Evolutionary conservation across 2,329 filamentous ascomycete species (phyloP).

Genomic region (Verticillium longisporum): DNA sequence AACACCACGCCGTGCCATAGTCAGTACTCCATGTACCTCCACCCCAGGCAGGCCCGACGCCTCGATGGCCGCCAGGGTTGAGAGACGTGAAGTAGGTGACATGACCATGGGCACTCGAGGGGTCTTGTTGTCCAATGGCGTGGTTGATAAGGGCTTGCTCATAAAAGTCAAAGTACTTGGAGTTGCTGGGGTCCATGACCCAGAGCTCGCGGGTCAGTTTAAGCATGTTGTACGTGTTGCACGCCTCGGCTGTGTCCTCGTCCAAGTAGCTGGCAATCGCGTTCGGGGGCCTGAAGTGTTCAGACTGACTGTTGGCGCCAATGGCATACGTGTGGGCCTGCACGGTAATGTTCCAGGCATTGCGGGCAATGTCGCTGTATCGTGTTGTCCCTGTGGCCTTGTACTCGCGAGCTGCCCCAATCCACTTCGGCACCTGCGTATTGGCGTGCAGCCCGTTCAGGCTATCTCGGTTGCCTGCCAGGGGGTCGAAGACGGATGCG

Average conservation of each 20-base stretch:
- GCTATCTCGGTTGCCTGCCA: constrained; percentile 35
- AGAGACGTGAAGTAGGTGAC: constrained; percentile 47
- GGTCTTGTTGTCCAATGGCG: constrained; percentile 41
- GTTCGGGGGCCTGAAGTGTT: constrained; percentile 41
- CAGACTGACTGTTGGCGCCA: constrained; percentile 45
- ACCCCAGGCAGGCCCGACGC: constrained; percentile 45
- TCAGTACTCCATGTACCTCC: constrained; percentile 48
- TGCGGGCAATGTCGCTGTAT: constrained; percentile 40
- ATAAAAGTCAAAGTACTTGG: constrained; percentile 46
- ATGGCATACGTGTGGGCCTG: constrained; percentile 43
- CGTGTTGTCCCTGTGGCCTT: constrained; percentile 35
- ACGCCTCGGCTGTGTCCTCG: constrained; percentile 41
- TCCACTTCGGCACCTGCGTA: constrained; percentile 47
- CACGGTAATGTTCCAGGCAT: constrained; percentile 41
- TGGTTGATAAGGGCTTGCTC: constrained; percentile 44
- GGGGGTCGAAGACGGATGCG: constrained; percentile 35
- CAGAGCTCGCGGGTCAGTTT: constrained; percentile 47
- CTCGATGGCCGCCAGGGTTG: constrained; percentile 37
- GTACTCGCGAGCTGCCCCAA: constrained; percentile 41
- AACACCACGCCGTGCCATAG: constrained; percentile 47
- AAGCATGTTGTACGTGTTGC: constrained; percentile 52
- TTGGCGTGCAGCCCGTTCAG: constrained; percentile 44
- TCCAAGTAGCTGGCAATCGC: constrained; percentile 36
- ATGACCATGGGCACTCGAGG: constrained; percentile 35
- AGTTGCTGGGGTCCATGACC: constrained; percentile 29